A percentile compares a stretch with the other conserved stretches of the same genome.
Conservation (phyloP, 768 basidiomycete genomes). For the Suillus clintonianus region DNA sequence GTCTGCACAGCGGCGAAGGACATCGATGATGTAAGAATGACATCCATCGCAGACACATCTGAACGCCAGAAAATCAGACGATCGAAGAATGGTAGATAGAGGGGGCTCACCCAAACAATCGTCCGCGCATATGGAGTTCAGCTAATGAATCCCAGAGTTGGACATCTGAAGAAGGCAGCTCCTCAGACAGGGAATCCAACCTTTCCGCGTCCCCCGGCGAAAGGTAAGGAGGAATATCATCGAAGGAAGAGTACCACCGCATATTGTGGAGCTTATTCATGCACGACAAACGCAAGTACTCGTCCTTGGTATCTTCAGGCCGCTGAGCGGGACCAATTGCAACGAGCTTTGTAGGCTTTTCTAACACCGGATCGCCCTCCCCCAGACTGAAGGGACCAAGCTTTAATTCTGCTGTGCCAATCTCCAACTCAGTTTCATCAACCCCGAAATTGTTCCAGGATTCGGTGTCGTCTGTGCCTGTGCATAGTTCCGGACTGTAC, state of each 20-base stretch:
- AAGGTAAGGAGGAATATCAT: background rate
- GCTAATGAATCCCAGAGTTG: background rate
- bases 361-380: no score
- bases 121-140: background rate
- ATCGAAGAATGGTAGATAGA: background rate
- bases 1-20: background rate
- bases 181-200: background rate
- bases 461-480: background rate
- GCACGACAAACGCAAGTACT: background rate
- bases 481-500: background rate
- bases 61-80: no score
- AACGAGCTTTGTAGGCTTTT: background rate
- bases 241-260: no score
- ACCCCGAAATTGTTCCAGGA: background rate
- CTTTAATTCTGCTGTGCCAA: background rate
- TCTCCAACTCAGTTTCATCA: background rate
- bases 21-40: background rate
- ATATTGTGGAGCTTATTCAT: background rate
- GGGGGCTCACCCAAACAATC: background rate
- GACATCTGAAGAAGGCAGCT: background rate
- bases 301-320: background rate
- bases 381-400: background rate
- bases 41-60: background rate
- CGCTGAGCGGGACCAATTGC: background rate
- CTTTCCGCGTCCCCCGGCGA: background rate